A percentile compares a stretch with the other conserved stretches of the same genome.
Evolutionary conservation across 805 yeast genomes (phyloP).

Genomic region (Spathaspora sp.): DNA sequence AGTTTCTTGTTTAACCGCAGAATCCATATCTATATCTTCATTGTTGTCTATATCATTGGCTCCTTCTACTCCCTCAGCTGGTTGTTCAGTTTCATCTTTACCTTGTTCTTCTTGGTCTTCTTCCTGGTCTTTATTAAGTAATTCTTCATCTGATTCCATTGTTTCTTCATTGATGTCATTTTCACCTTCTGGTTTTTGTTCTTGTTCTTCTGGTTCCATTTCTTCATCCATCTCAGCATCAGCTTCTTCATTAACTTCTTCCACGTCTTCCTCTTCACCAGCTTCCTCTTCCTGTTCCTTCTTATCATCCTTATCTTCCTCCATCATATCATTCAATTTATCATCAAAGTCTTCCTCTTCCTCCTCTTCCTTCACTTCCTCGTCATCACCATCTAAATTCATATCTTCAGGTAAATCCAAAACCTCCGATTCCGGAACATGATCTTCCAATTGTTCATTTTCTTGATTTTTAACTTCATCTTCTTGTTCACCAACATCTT

Average conservation of each 20-base stretch:
- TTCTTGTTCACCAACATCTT: conserved; percentile 79
- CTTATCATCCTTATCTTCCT: conserved; percentile 22
- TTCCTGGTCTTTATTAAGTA: conserved; percentile 21
- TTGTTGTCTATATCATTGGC: conserved; percentile 39
- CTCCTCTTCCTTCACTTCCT: conserved; percentile 44
- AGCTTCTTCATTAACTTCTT: no score
- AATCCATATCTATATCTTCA: conserved; percentile 51
- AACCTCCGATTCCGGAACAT: conserved; percentile 81
- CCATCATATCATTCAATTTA: conserved; percentile 19
- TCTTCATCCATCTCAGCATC: conserved; percentile 22
- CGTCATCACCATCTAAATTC: conserved; percentile 75
- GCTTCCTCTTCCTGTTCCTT: conserved; percentile 23
- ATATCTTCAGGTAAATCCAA: conserved; percentile 90
- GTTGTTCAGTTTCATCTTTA: conserved; percentile 31
- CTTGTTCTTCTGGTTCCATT: conserved; percentile 16
- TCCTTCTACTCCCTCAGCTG: conserved; percentile 54
- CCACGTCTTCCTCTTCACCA: conserved; percentile 15
- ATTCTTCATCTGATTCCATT: conserved; percentile 25
- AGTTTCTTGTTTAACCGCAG: conserved; percentile 56
- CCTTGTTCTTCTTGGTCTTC: conserved; percentile 37
- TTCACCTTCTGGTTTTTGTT: conserved; percentile 33
- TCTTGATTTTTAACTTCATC: conserved; percentile 72
- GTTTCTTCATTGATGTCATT: conserved; percentile 31
- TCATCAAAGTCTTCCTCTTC: conserved; percentile 19
- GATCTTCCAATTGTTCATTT: conserved; percentile 62